Evolutionary conservation across 2,329 filamentous ascomycete species (phyloP), one percentile per base, ranked within the genome.

Genomic region (Fusarium sp.): DNA sequence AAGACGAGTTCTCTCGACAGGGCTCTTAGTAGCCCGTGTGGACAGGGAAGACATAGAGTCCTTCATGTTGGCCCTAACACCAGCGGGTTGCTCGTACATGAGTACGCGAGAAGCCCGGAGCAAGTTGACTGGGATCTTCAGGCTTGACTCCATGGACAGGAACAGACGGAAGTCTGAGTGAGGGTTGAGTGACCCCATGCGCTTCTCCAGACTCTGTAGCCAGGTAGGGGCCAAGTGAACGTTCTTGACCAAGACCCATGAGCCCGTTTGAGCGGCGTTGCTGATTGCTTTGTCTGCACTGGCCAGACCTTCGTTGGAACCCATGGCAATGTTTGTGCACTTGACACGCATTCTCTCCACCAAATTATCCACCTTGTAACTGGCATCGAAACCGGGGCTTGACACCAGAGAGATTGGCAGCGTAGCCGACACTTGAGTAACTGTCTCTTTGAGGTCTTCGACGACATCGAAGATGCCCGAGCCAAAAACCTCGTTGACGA

Each of bases 271-370:
- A 10, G 96, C 96, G 15, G 96, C 96, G 78, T 95, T 94, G 83
- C 90, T 93, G 80, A 99, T 95, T 36, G 97, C 96, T 84, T 98
- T 98, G 87, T 99, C 96, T 24, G 96, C 96, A 71, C 92, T 96
- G 66, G 95, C 91, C 24, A 97, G 87, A 81, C 95, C 94, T 86
- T 99, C 96, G 79, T 97, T 97, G 51, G 96, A 98, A 80, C 96
- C 96, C 96, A 99, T 99, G 78, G 97, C 97, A 80, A 99, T 98
- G 82, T 98, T 98, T 67, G 95, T 95, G 85, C 96, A 99, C 62
- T 90, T 91, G 58, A 94, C 92, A 67, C 90, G 90, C 82, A 91
- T 92, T 75, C 94, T 90, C 83, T 98, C 94, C 36, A 98, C 97
- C 61, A 99, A 88, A 70, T 92, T 94, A 82, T 99, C 96, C 69